A percentile compares a stretch with the other conserved stretches of the same genome.
phyloP scores from a whole-genome alignment of 2,329 filamentous ascomycete species.

The Leptosphaerulina australis region DNA sequence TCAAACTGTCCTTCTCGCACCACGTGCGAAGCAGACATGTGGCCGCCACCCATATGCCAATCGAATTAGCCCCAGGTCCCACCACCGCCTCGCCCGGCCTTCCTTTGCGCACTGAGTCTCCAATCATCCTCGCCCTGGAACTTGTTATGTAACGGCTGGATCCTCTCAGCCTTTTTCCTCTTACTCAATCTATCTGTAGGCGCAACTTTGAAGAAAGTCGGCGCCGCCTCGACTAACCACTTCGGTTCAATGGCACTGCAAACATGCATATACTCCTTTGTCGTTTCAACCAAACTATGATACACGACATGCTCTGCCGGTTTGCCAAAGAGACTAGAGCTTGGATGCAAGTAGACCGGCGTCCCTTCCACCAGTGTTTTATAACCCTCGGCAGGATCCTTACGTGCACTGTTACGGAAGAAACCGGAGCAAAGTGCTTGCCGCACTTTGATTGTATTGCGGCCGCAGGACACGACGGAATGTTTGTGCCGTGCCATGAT shows the following conservation, averaged over 20 bases:
- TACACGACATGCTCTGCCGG: conserved; percentile 97
- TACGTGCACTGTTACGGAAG: conserved; percentile 93
- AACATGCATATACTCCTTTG: conserved; percentile 97
- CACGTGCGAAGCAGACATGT: neutral
- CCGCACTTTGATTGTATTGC: conserved; percentile 84
- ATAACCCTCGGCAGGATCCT: conserved; percentile 95
- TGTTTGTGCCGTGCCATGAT: conserved; percentile 95
- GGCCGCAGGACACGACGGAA: conserved; percentile 79
- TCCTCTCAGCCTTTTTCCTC: conserved; percentile 90
- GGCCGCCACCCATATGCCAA: neutral
- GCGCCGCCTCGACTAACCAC: conserved; percentile 92
- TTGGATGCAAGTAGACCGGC: conserved; percentile 92
- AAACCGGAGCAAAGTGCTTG: conserved; percentile 91
- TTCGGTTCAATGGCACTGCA: conserved; percentile 94
- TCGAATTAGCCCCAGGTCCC: conserved; percentile 82
- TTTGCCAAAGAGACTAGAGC: conserved; percentile 90
- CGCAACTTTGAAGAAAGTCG: conserved; percentile 98
- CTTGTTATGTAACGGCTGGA: conserved; percentile 93
- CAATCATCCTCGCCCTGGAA: conserved; percentile 94
- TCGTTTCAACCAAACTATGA: conserved; percentile 87
- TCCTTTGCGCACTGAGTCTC: conserved; percentile 86
- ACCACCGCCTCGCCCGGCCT: conserved; percentile 82
- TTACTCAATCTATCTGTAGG: conserved; percentile 85
- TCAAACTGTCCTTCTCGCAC: neutral
- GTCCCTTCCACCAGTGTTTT: conserved; percentile 97